Conservation (phyloP, 345 rosid species). For the Salix udensis region DNA sequence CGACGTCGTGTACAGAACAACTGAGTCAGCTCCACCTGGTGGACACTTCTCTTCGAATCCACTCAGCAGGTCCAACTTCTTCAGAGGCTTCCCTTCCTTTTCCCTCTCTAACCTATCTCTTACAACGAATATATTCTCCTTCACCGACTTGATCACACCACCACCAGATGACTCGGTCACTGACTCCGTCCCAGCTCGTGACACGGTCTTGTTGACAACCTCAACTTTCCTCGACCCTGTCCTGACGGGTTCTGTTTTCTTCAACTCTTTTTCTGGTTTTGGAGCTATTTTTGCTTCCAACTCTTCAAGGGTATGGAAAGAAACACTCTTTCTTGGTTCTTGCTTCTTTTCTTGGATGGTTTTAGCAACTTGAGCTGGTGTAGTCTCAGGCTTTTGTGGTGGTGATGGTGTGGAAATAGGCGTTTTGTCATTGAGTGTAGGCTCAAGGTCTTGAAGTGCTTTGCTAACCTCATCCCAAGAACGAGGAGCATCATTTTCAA, state of each 20-base stretch:
- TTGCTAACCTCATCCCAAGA: slow-evolving; percentile 95
- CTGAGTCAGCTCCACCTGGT: slow-evolving; percentile 55
- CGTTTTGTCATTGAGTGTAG: slow-evolving; percentile 5
- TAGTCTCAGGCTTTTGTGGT: background rate
- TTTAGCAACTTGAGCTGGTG: background rate
- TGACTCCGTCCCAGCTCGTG: background rate
- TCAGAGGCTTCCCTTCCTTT: slow-evolving; percentile 51
- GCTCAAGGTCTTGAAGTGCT: slow-evolving; percentile 65
- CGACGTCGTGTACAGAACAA: slow-evolving; percentile 88
- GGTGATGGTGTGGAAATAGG: background rate
- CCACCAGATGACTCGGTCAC: slow-evolving; percentile 13
- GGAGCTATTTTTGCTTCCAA: slow-evolving; percentile 50
- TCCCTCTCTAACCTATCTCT: slow-evolving; percentile 62
- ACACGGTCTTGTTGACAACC: slow-evolving; percentile 7
- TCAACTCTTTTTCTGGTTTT: slow-evolving; percentile 22
- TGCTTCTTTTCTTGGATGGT: slow-evolving; percentile 13
- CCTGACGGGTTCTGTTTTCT: background rate
- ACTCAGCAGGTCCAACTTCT: slow-evolving; percentile 62
- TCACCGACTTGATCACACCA: slow-evolving; percentile 45
- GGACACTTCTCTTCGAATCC: slow-evolving; percentile 76
- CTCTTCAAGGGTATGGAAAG: slow-evolving; percentile 86
- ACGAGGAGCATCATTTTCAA: slow-evolving; percentile 60
- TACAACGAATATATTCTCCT: slow-evolving; percentile 59
- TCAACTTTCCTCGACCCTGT: slow-evolving; percentile 6
- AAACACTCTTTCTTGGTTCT: slow-evolving; percentile 42